Conservation (phyloP, 2,329 filamentous ascomycete genomes). For the Parastagonospora avenae region DNA sequence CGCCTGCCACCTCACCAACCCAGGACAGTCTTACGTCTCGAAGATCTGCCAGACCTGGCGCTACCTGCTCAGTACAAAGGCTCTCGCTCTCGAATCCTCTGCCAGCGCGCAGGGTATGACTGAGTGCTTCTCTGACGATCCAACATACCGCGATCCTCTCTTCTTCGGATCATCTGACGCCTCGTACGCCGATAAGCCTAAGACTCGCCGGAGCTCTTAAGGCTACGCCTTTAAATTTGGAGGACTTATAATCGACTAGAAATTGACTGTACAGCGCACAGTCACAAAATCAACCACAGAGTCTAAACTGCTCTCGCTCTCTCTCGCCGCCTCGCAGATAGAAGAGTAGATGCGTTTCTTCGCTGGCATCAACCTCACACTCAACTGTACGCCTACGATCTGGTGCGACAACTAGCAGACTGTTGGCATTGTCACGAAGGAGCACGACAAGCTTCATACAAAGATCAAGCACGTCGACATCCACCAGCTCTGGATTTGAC, state of each 20-base stretch:
- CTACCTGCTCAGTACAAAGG: slow-evolving; percentile 3
- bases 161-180: not conserved
- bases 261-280: not conserved
- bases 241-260: not conserved
- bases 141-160: not conserved
- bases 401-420: not conserved
- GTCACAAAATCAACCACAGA: not conserved
- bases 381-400: slow-evolving; percentile 1
- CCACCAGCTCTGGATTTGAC: no score
- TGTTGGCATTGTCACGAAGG: not conserved
- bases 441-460: no score
- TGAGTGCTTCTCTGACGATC: not conserved
- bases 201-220: not conserved
- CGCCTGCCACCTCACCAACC: slow-evolving; percentile 5
- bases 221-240: not conserved
- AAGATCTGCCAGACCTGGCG: slow-evolving; percentile 3
- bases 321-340: not conserved
- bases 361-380: slow-evolving; percentile 1
- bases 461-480: no score
- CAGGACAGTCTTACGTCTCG: not conserved
- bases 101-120: not conserved
- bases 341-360: slow-evolving; percentile 1
- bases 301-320: not conserved
- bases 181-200: no score
- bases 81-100: slow-evolving; percentile 4